Evolutionary conservation across 2,329 filamentous ascomycete species (phyloP).

Genomic region (Ophioceras dolichostomum): DNA sequence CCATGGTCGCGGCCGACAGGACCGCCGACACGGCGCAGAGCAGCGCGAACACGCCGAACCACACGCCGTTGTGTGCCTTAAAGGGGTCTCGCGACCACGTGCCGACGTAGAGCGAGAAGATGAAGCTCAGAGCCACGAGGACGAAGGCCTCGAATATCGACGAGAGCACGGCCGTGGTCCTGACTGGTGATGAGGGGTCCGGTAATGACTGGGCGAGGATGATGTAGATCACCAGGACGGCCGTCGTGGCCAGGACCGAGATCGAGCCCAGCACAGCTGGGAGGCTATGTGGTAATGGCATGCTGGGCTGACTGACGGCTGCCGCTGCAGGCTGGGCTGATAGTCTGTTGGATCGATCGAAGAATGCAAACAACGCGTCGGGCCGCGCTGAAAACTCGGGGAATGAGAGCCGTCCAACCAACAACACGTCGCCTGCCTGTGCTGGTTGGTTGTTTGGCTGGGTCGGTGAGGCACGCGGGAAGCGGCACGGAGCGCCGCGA

Average conservation of each 20-base stretch:
- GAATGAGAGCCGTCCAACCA: not conserved
- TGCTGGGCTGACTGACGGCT: constrained; percentile 10
- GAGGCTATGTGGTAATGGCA: constrained; percentile 21
- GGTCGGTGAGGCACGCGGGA: no score
- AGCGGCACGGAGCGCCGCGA: no score
- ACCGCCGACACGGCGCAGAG: constrained; percentile 30
- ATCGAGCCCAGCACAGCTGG: constrained; percentile 22
- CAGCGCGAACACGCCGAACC: constrained; percentile 25
- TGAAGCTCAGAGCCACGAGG: constrained; percentile 19
- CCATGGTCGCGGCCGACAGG: constrained; percentile 30
- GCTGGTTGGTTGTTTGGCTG: no score
- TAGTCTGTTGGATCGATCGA: not conserved
- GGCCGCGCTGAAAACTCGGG: no score
- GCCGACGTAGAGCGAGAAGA: constrained; percentile 18
- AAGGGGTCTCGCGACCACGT: constrained; percentile 8
- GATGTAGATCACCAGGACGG: constrained; percentile 25
- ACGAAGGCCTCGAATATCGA: constrained; percentile 22
- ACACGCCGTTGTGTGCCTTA: constrained; percentile 13
- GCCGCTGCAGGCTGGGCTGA: not conserved
- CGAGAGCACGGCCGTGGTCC: constrained; percentile 23
- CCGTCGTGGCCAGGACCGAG: constrained; percentile 24
- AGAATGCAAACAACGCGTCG: no score
- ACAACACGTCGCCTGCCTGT: not conserved
- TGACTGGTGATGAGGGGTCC: constrained; percentile 16
- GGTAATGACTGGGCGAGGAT: constrained; percentile 23